phyloP scores from a whole-genome alignment of 2,329 filamentous ascomycete genomes.

The Apiospora koreana region DNA sequence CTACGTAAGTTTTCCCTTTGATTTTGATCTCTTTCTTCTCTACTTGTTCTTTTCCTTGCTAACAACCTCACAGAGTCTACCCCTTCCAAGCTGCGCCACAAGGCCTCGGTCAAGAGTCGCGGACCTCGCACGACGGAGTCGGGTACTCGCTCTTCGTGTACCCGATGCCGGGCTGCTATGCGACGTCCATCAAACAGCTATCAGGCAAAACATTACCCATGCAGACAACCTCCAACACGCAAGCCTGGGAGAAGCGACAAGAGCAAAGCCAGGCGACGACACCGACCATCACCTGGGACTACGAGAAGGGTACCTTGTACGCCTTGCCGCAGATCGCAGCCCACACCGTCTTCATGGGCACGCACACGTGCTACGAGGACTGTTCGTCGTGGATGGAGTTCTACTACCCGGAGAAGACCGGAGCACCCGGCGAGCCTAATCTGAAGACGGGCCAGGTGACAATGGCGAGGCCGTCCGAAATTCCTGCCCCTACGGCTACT shows the following conservation, averaged over 20 bases:
- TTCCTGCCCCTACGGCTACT: not conserved
- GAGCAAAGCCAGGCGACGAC: not conserved
- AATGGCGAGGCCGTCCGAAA: not conserved
- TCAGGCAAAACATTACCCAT: constrained; percentile 19
- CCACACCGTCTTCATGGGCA: constrained; percentile 21
- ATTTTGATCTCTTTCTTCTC: not conserved
- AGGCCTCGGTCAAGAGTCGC: constrained; percentile 10
- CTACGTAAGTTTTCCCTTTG: constrained; percentile 15
- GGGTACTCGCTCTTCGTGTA: constrained; percentile 16
- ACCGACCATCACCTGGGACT: constrained; percentile 17
- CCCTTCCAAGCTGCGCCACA: not conserved
- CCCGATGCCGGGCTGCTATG: constrained; percentile 17
- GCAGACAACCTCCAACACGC: constrained; percentile 17
- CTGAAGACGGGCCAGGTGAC: not conserved
- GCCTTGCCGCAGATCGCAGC: not conserved
- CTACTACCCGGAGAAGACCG: constrained; percentile 19
- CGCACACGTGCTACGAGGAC: constrained; percentile 23
- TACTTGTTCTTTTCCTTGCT: not conserved
- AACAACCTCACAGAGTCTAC: not conserved
- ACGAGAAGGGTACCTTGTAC: constrained; percentile 19
- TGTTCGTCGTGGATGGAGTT: constrained; percentile 19
- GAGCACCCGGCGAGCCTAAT: not conserved
- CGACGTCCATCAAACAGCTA: constrained; percentile 18
- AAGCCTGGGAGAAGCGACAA: constrained; percentile 21
- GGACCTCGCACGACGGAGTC: constrained; percentile 17